Base-by-base conservation (phyloP, 2,329 filamentous ascomycete species). In the Venturiaceae sp. region DNA sequence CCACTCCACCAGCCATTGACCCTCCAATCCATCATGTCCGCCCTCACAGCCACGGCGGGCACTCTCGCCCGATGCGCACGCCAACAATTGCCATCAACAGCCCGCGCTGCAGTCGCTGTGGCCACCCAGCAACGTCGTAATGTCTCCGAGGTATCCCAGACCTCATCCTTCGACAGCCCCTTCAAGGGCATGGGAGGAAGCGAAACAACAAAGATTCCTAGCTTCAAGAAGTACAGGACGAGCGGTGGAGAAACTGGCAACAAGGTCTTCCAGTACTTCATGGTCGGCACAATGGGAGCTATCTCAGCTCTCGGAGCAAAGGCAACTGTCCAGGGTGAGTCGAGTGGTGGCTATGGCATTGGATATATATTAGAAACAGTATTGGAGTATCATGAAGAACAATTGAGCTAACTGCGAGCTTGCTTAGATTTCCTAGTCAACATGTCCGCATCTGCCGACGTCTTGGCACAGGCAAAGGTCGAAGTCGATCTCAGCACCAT, bases 391-490 rank as follows among this genome's bases (percentile, higher is more conserved):
- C 56, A 6, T 8, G 23, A 36, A 47, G 41, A 13, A 59, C 47
- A 60, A 5, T 19, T 9, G 58, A 59, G 66, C 63, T 60, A 58
- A 62, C 66, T 66, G 64, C 62, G 56, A 57, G 66, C 60, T 63
- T 63, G 56, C 66, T 65, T 77, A 99, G 94, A 99, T 80, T 99
- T 99, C 84, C 83, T 99, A 64, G 90, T 96, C 80, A 99, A 96
- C 85, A 97, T 99, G 95, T 95, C 92, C 70, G 94, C 94, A 63
- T 99, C 94, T 62, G 94, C 94, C 77, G 94, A 99, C 72, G 91
- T 99, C 72, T 79, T 99, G 78, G 94, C 95, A 73, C 95, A 96
- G 86, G 94, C 94, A 76, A 99, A 99, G 87, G 94, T 99, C 68
- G 94, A 99, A 81, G 88, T 99, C 68, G 90, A 96, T 76, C 87